phyloP scores from a whole-genome alignment of 495 filamentous ascomycete species.

The Letharia columbiana region DNA sequence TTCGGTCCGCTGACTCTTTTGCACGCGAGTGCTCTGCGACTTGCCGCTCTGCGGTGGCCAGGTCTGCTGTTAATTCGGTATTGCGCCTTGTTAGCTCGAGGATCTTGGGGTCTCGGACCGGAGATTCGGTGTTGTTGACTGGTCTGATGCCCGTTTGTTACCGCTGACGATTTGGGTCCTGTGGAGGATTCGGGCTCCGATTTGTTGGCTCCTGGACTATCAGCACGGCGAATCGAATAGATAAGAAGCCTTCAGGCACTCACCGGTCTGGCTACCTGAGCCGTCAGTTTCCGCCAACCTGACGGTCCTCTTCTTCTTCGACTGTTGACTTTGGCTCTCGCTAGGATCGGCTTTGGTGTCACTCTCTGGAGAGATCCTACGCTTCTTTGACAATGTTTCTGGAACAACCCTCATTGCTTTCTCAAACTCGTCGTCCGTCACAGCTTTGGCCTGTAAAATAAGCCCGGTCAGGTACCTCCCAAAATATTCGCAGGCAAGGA shows the following conservation, averaged over 20 bases:
- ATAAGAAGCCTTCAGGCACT: not conserved
- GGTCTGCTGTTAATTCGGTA: not conserved
- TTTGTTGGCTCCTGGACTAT: not conserved
- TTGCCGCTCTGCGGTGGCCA: not conserved
- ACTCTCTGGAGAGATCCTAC: not conserved
- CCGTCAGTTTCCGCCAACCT: not conserved
- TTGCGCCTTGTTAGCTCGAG: not conserved
- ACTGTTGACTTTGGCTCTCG: not conserved
- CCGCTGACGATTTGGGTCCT: not conserved
- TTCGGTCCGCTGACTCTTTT: not conserved
- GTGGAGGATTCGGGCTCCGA: not conserved
- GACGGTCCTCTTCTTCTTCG: not conserved
- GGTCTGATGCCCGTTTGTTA: not conserved
- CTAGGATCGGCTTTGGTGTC: not conserved
- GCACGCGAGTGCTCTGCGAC: not conserved
- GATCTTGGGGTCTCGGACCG: not conserved
- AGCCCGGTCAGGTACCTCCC: not conserved
- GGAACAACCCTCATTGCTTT: not conserved
- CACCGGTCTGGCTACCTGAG: not conserved
- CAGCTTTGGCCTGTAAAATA: not conserved
- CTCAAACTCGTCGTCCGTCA: not conserved
- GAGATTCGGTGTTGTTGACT: not conserved
- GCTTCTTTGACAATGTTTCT: not conserved
- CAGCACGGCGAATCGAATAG: not conserved
- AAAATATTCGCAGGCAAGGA: not conserved